phyloP scores from a whole-genome alignment of 352 stramenopile species.

The Phytophthora syringae region DNA sequence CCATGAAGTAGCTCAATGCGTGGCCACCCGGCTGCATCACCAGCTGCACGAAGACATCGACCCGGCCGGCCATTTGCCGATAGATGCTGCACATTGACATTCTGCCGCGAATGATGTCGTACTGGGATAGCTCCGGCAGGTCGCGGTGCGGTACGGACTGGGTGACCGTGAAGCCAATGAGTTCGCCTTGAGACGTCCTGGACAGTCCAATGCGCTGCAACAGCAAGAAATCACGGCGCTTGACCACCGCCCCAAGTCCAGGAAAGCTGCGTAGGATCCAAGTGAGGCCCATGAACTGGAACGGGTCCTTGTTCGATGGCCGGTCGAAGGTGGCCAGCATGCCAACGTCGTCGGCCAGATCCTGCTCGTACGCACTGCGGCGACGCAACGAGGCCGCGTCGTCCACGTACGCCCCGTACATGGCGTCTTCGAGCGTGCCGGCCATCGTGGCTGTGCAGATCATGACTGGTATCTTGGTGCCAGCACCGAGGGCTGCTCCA shows the following conservation, averaged over 20 bases:
- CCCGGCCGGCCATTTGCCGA: constrained; percentile 42
- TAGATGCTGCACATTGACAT: constrained; percentile 54
- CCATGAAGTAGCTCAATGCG: constrained; percentile 39
- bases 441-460: constrained; percentile 44
- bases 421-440: constrained; percentile 59
- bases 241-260: constrained; percentile 36
- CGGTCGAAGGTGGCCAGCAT: constrained; percentile 47
- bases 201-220: constrained; percentile 38
- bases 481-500: constrained; percentile 45
- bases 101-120: constrained; percentile 47
- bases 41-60: constrained; percentile 57
- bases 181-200: constrained; percentile 51
- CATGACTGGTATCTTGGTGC: constrained; percentile 47
- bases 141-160: constrained; percentile 60
- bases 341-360: constrained; percentile 47
- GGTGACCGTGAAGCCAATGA: constrained; percentile 41
- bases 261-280: constrained; percentile 56
- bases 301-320: constrained; percentile 48
- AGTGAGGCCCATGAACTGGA: constrained; percentile 51
- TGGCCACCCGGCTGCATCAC: constrained; percentile 48
- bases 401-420: constrained; percentile 58
- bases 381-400: constrained; percentile 47
- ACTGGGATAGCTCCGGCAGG: constrained; percentile 45
- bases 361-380: constrained; percentile 39
- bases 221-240: constrained; percentile 49